phyloP scores from a whole-genome alignment of 192 early-diverging fungal genomes.

The Backusella tuberculispora region DNA sequence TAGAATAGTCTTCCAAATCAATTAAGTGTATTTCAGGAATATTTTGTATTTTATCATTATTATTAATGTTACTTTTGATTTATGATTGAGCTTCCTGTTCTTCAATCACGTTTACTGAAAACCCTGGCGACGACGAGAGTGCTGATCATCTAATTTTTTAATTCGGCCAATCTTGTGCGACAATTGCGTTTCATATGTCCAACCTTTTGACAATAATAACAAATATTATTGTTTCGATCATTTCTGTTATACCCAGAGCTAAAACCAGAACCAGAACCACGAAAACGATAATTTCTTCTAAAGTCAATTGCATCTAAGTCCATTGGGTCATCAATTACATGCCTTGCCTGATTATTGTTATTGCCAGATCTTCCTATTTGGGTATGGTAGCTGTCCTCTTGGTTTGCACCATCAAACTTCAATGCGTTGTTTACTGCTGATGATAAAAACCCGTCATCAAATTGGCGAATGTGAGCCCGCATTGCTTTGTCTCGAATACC shows the following conservation, averaged over 20 bases:
- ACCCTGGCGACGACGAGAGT: background rate
- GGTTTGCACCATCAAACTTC: background rate
- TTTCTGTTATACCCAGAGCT: background rate
- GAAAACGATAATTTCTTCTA: background rate
- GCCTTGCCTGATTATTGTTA: background rate
- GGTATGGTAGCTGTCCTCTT: background rate
- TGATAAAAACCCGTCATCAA: too few species aligned
- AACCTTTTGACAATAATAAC: background rate
- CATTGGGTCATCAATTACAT: background rate
- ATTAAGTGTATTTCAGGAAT: constrained; percentile 8
- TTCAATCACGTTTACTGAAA: constrained; percentile 17
- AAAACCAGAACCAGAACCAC: background rate
- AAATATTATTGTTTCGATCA: background rate
- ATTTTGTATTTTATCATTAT: background rate
- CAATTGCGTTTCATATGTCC: constrained; percentile 19
- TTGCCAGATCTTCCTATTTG: too few species aligned
- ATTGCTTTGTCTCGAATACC: background rate
- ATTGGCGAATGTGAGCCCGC: constrained; percentile 1
- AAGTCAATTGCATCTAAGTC: background rate
- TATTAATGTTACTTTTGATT: background rate
- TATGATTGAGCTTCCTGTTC: constrained; percentile 6
- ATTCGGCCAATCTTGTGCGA: background rate
- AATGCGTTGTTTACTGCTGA: background rate
- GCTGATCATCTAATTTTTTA: background rate
- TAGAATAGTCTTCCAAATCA: background rate